Percentiles rank a stretch among this genome's conserved stretches.
Conservation (phyloP, 2,329 filamentous ascomycete genomes). For the Cordyceps militaris region DNA sequence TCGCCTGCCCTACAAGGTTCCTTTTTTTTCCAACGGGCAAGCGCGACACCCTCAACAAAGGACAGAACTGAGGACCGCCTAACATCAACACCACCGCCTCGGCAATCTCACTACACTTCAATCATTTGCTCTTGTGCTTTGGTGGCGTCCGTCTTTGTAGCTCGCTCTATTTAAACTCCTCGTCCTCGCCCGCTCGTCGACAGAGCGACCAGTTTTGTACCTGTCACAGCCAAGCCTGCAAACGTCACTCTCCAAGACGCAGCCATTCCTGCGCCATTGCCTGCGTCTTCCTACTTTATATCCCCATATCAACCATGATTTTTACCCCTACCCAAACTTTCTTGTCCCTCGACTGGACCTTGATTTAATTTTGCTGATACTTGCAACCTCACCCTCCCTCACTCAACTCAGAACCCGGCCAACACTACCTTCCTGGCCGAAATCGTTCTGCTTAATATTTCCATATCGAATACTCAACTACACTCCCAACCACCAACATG, state of each 20-base stretch:
- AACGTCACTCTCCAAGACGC: neutral
- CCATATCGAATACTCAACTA: neutral
- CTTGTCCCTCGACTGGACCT: slow-evolving; percentile 21
- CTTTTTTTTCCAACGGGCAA: neutral
- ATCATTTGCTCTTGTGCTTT: neutral
- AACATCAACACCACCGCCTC: neutral
- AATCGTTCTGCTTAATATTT: neutral
- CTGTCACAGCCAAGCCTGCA: neutral
- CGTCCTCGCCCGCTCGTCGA: neutral
- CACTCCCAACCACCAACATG: slow-evolving; percentile 18
- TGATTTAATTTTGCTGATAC: slow-evolving; percentile 14
- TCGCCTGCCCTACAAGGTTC: neutral
- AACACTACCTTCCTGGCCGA: no score
- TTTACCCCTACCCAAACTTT: neutral
- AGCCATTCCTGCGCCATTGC: neutral
- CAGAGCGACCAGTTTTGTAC: neutral
- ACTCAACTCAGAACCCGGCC: neutral
- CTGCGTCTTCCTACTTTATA: neutral
- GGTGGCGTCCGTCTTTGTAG: neutral
- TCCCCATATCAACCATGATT: slow-evolving; percentile 8
- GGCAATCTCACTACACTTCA: neutral
- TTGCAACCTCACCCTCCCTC: neutral
- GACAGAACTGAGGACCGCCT: neutral
- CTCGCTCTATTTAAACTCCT: neutral
- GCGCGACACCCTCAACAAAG: neutral